These are phyloP conservation scores for Metahyphopichia silvanorum DNA, from an alignment of 805 yeast species.

Conservation along the genomic window DNA sequence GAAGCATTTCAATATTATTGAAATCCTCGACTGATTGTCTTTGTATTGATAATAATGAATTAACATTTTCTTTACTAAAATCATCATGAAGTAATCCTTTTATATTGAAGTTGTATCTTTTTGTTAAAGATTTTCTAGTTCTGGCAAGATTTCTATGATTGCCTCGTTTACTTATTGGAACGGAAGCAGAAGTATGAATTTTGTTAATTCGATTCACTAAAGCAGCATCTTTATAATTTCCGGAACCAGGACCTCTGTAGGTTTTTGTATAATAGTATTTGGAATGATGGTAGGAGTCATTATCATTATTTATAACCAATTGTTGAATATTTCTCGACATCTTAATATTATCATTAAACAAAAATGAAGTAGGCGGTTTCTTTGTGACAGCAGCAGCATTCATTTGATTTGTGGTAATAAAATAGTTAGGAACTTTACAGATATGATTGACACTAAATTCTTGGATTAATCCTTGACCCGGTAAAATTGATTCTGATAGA, in stretches of 20 bases:
- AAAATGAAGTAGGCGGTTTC: slow-evolving; percentile 13
- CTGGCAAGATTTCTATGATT: slow-evolving; percentile 5
- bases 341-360: slow-evolving; percentile 22
- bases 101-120: slow-evolving; percentile 19
- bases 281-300: slow-evolving; percentile 29
- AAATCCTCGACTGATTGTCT: slow-evolving; percentile 31
- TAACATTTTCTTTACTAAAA: slow-evolving; percentile 28
- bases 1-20: slow-evolving; percentile 41
- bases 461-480: slow-evolving; percentile 43
- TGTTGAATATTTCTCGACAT: slow-evolving; percentile 34
- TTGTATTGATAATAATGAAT: slow-evolving; percentile 25
- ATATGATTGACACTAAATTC: slow-evolving; percentile 38
- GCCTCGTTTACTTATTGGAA: slow-evolving; percentile 3
- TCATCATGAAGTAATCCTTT: slow-evolving; percentile 38
- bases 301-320: slow-evolving; percentile 32
- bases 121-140: slow-evolving; percentile 15
- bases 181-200: slow-evolving; percentile 22
- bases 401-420: slow-evolving; percentile 25
- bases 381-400: slow-evolving; percentile 9
- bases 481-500: slow-evolving; percentile 35
- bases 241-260: slow-evolving; percentile 45
- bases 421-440: slow-evolving; percentile 43
- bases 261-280: slow-evolving; percentile 39
- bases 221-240: slow-evolving; percentile 44
- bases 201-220: slow-evolving; percentile 37